Conservation (phyloP, 352 stramenopile genomes). For the Globisporangium nodosum region DNA sequence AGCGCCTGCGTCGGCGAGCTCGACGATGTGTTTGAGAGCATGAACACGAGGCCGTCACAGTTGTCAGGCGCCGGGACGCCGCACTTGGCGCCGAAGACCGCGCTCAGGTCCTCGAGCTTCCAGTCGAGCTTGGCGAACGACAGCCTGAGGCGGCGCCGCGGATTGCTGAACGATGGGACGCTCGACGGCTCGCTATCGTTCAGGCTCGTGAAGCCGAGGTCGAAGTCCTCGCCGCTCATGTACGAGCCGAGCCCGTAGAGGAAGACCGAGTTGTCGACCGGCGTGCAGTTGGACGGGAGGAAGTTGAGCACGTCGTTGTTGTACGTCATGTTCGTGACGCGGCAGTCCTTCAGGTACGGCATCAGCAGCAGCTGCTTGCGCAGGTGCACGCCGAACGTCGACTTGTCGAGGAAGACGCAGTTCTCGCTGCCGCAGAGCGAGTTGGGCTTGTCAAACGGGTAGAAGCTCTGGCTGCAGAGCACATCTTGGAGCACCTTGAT, state of each 20-base stretch:
- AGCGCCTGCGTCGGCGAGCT: constrained; percentile 4
- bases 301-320: constrained; percentile 9
- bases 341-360: constrained; percentile 11
- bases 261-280: constrained; percentile 8
- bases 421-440: constrained; percentile 9
- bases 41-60: constrained; percentile 24
- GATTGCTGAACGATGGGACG: constrained; percentile 18
- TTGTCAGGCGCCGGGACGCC: neutral
- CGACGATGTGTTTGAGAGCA: constrained; percentile 12
- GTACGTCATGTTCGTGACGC: constrained; percentile 1
- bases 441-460: constrained; percentile 3
- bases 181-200: neutral
- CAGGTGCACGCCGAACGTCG: neutral
- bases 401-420: constrained; percentile 18
- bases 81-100: constrained; percentile 26
- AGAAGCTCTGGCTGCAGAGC: constrained; percentile 4
- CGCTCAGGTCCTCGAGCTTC: constrained; percentile 23
- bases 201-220: neutral
- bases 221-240: constrained; percentile 9
- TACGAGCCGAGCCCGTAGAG: constrained; percentile 14
- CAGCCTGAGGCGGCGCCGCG: constrained; percentile 26
- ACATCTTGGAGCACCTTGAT: neutral
- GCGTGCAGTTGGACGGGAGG: constrained; percentile 2
- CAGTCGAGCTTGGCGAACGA: constrained; percentile 32
- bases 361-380: constrained; percentile 9